A percentile compares a stretch with the other conserved stretches of the same genome.
phyloP scores from a whole-genome alignment of 2,329 filamentous ascomycete species.

The Beauveria medogensis region DNA sequence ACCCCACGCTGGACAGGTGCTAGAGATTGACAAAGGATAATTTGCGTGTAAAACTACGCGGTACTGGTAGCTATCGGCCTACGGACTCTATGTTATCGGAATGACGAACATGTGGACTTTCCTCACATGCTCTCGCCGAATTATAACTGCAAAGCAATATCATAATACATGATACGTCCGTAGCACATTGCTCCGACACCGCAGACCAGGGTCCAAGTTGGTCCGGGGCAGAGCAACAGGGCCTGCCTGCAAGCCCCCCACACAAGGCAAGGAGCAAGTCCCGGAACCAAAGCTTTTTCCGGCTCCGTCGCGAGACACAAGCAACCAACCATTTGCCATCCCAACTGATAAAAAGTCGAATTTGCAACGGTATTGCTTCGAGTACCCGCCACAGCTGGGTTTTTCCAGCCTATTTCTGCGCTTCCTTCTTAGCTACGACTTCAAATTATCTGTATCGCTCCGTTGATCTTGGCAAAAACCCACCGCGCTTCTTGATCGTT shows the following conservation, averaged over 20 bases:
- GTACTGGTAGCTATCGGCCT: too few relatives aligned
- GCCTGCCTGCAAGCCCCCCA: not conserved
- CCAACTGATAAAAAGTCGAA: not conserved
- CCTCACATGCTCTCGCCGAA: too few relatives aligned
- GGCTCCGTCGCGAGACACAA: not conserved
- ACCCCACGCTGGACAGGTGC: not conserved
- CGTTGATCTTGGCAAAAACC: not conserved
- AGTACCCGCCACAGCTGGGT: not conserved
- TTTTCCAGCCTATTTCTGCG: not conserved
- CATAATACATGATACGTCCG: too few relatives aligned
- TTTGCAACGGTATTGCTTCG: not conserved
- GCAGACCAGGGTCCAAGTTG: not conserved
- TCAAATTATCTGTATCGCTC: not conserved
- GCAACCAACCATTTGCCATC: not conserved
- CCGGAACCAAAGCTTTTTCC: constrained; percentile 5
- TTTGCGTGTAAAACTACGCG: too few relatives aligned
- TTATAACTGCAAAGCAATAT: too few relatives aligned
- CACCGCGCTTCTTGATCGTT: too few relatives aligned
- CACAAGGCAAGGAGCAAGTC: not conserved
- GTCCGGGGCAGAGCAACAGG: not conserved
- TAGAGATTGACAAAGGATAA: too few relatives aligned
- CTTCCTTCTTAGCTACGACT: not conserved
- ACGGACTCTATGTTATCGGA: too few relatives aligned
- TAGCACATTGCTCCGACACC: constrained; percentile 2
- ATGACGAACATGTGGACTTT: too few relatives aligned